These are phyloP conservation scores for Leptographium wingfieldii DNA, from an alignment of 2,329 filamentous ascomycete species.

Conservation along the genomic window DNA sequence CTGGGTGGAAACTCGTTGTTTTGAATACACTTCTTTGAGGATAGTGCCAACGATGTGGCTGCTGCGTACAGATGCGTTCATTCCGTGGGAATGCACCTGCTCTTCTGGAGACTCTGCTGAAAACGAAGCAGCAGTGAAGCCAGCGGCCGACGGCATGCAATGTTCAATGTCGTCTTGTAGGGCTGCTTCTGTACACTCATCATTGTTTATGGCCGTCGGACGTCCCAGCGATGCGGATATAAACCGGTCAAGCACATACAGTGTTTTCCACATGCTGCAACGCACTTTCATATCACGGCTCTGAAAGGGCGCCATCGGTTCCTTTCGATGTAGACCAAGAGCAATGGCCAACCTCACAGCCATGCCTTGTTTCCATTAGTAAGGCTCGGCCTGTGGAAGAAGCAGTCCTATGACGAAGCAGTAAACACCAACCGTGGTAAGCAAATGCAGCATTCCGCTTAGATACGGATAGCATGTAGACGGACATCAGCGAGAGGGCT, in stretches of 20 bases:
- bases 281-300: constrained; percentile 20
- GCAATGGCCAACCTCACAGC: constrained; percentile 51
- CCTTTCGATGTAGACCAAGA: constrained; percentile 48
- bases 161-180: constrained; percentile 15
- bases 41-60: constrained; percentile 46
- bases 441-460: constrained; percentile 51
- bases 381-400: too few species aligned
- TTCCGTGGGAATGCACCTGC: constrained; percentile 17
- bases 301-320: constrained; percentile 42
- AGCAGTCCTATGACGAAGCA: background rate
- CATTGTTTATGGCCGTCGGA: constrained; percentile 47
- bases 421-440: constrained; percentile 35
- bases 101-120: background rate
- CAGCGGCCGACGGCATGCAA: background rate
- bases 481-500: constrained; percentile 47
- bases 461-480: constrained; percentile 50
- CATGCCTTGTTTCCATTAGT: constrained; percentile 32
- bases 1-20: constrained; percentile 43
- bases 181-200: constrained; percentile 44
- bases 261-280: constrained; percentile 49
- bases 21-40: constrained; percentile 46
- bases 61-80: constrained; percentile 44
- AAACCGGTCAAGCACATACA: constrained; percentile 53
- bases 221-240: constrained; percentile 50
- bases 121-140: background rate